Evolutionary conservation across 192 early-diverging fungal genomes (phyloP), one percentile per base, ranked within the genome.

Genomic region (Gonapodya sp.): DNA sequence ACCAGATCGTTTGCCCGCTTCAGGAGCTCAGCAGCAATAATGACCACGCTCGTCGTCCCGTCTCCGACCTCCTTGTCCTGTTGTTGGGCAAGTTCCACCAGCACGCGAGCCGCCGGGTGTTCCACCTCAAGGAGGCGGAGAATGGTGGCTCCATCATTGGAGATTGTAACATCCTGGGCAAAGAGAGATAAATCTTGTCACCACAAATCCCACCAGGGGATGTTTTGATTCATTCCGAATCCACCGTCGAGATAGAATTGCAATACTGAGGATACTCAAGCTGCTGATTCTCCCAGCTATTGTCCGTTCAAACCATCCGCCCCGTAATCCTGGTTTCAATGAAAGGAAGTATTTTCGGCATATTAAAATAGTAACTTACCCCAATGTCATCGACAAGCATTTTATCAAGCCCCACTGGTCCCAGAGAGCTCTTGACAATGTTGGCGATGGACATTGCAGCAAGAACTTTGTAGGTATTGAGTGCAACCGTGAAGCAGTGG

Each of bases 311-410:
- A n/a, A n/a, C n/a, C n/a, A n/a, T n/a, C n/a, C n/a, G n/a, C n/a
- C n/a, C n/a, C n/a, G n/a, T n/a, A n/a, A n/a, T n/a, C n/a, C n/a
- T n/a, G n/a, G n/a, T n/a, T n/a, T n/a, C n/a, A n/a, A n/a, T n/a
- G n/a, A n/a, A n/a, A n/a, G n/a, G n/a, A n/a, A n/a, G n/a, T n/a
- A n/a, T n/a, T n/a, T n/a, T n/a, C n/a, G n/a, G n/a, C n/a, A n/a
- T n/a, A n/a, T n/a, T n/a, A n/a, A n/a, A n/a, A n/a, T n/a, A 64
- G 30, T 78, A 73, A 86, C 89, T 87, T 90, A 96, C 94, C 79
- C 98, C 98, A 87, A 99, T 96, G 83, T 99, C 98, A 86, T 99
- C 97, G 18, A 99, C 98, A 78, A 99, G 85, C 98, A 99, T 99
- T 89, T 99, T 99, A 87, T 99, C 98, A 37, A 99, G 90, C 24